Conservation (phyloP, 2,329 filamentous ascomycete species). For the Penicillium hesseltinei region DNA sequence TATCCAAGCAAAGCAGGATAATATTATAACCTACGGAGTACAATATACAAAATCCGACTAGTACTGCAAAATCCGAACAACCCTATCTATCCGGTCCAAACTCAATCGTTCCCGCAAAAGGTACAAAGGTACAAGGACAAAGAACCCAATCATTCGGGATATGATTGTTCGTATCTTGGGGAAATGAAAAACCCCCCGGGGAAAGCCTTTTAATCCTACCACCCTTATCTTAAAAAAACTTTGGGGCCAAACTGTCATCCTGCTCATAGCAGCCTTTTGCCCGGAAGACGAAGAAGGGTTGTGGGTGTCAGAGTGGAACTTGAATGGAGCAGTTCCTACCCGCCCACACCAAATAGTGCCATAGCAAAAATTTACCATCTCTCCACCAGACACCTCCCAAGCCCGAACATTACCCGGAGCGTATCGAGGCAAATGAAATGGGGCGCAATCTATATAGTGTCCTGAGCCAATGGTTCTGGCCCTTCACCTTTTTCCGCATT, state of each 20-base stretch:
- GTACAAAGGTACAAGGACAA: background rate
- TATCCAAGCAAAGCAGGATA: background rate
- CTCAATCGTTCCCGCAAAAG: conserved; percentile 5
- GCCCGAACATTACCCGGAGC: background rate
- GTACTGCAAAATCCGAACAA: background rate
- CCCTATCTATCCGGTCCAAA: conserved; percentile 7
- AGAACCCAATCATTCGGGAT: background rate
- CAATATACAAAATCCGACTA: background rate
- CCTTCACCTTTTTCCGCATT: background rate
- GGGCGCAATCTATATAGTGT: background rate
- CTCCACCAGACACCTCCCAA: background rate
- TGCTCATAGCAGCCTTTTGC: background rate
- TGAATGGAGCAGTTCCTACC: background rate
- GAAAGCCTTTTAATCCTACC: background rate
- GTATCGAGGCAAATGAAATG: background rate
- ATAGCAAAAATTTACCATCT: background rate
- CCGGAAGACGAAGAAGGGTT: background rate
- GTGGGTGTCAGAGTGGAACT: conserved; percentile 1
- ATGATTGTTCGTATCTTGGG: background rate
- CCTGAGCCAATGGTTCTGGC: background rate
- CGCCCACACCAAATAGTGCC: background rate
- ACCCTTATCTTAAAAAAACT: background rate
- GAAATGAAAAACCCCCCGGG: background rate
- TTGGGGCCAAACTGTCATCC: background rate
- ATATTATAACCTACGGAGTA: background rate